These are phyloP conservation scores for Penicillium sp. DNA, from an alignment of 2,329 filamentous ascomycete genomes.

Conservation along the genomic window DNA sequence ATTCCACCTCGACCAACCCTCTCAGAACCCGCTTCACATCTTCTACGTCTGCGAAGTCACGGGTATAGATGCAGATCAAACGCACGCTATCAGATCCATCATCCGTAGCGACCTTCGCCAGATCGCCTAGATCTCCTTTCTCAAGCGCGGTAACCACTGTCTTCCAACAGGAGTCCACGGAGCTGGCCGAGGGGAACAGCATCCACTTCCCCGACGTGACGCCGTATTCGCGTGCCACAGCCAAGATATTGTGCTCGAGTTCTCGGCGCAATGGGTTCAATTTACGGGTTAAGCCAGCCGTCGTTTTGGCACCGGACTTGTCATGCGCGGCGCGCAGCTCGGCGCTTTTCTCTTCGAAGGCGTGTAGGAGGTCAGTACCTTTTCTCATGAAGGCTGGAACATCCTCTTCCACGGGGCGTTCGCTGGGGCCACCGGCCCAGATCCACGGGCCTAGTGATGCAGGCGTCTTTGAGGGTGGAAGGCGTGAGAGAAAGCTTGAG, in stretches of 20 bases:
- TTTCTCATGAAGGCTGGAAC: conserved; percentile 51
- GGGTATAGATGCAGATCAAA: conserved; percentile 75
- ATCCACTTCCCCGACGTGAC: conserved; percentile 63
- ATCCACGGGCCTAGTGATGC: conserved; percentile 62
- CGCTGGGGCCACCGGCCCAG: conserved; percentile 62
- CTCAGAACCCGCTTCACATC: conserved; percentile 68
- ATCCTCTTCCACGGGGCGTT: conserved; percentile 39
- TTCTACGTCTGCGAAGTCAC: conserved; percentile 65
- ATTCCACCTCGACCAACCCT: conserved; percentile 59
- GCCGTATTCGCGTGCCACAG: conserved; percentile 57
- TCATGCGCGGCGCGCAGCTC: conserved; percentile 52
- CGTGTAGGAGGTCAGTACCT: conserved; percentile 55
- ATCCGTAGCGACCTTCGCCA: conserved; percentile 68
- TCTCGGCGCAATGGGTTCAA: conserved; percentile 44
- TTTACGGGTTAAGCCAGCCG: conserved; percentile 32
- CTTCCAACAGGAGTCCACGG: conserved; percentile 49
- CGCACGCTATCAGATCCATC: conserved; percentile 43
- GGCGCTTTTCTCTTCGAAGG: conserved; percentile 47
- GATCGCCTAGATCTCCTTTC: conserved; percentile 66
- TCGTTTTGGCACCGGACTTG: conserved; percentile 40
- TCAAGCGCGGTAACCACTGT: conserved; percentile 65
- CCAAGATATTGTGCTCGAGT: conserved; percentile 56
- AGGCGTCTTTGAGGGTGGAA: conserved; percentile 64
- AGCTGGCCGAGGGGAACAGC: conserved; percentile 24
- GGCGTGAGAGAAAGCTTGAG: conserved; percentile 62